phyloP scores from a whole-genome alignment of 1,139 yeast genomes.

The Kluyveromyces sp. region DNA sequence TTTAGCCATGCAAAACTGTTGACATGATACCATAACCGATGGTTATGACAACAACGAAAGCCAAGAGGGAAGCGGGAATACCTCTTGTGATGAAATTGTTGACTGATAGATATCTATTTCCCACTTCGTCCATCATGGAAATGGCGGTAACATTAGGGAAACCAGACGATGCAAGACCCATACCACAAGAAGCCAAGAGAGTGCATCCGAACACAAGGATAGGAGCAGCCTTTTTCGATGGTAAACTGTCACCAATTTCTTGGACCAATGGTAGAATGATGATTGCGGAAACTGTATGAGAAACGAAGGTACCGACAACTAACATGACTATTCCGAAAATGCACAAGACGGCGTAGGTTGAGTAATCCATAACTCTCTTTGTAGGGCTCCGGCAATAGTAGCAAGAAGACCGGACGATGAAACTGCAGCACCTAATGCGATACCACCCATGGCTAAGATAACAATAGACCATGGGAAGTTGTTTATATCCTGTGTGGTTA shows the following conservation, averaged over 20 bases:
- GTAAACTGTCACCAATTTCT: constrained; percentile 55
- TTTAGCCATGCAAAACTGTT: constrained; percentile 22
- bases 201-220: constrained; percentile 62
- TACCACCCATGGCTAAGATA: constrained; percentile 71
- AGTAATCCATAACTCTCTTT: constrained; percentile 47
- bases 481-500: constrained; percentile 59
- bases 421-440: constrained; percentile 68
- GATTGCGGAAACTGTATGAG: constrained; percentile 72
- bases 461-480: constrained; percentile 74
- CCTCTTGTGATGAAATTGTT: constrained; percentile 63
- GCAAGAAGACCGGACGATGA: constrained; percentile 61
- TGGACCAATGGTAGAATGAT: constrained; percentile 63
- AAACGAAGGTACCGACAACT: constrained; percentile 65
- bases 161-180: constrained; percentile 73
- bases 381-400: constrained; percentile 54
- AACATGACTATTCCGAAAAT: constrained; percentile 61
- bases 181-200: constrained; percentile 62
- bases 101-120: constrained; percentile 59
- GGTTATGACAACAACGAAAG: constrained; percentile 49
- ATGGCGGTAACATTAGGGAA: constrained; percentile 78
- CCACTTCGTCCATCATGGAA: constrained; percentile 66
- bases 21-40: constrained; percentile 64
- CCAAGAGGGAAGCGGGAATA: constrained; percentile 55
- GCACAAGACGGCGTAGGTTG: constrained; percentile 52
- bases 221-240: constrained; percentile 43